Percentiles rank a stretch among this genome's conserved stretches.
Conservation (phyloP, 1,139 yeast species). For the Pichia sp. region DNA sequence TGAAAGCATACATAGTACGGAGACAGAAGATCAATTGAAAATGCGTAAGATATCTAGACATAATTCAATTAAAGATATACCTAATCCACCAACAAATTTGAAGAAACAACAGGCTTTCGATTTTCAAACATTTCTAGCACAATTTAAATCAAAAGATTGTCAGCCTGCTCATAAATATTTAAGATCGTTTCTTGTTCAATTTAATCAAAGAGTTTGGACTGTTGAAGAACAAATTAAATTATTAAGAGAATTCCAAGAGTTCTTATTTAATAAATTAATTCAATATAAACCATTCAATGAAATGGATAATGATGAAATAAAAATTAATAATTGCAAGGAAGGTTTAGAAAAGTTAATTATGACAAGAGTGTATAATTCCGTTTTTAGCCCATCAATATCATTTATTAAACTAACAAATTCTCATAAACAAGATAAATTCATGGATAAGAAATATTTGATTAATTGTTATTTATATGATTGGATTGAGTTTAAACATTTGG, state of each 20-base stretch:
- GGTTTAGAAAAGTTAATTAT: constrained; percentile 90
- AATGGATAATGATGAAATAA: constrained; percentile 46
- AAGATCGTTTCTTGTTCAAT: constrained; percentile 72
- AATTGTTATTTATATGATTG: constrained; percentile 67
- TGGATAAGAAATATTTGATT: constrained; percentile 50
- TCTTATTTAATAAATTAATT: constrained; percentile 61
- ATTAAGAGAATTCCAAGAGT: constrained; percentile 63
- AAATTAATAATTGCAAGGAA: constrained; percentile 70
- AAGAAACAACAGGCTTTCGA: constrained; percentile 48
- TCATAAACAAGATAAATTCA: constrained; percentile 54
- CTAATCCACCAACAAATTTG: constrained; percentile 24
- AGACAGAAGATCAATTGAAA: neutral
- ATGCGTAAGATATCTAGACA: constrained; percentile 1
- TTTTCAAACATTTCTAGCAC: constrained; percentile 71
- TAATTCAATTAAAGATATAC: constrained; percentile 17
- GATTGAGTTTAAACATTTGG: constrained; percentile 76
- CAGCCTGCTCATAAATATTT: constrained; percentile 87
- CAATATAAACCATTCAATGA: constrained; percentile 69
- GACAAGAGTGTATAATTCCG: constrained; percentile 74
- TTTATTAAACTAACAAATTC: constrained; percentile 39
- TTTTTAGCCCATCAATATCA: constrained; percentile 74
- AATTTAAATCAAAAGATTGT: constrained; percentile 67
- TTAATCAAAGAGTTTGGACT: constrained; percentile 66
- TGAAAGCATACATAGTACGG: too few relatives aligned
- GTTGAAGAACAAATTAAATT: constrained; percentile 73